Evolutionary conservation across 2,329 filamentous ascomycete genomes (phyloP), one percentile per base, ranked within the genome.

Genomic region (Sporothrix variecibatus): DNA sequence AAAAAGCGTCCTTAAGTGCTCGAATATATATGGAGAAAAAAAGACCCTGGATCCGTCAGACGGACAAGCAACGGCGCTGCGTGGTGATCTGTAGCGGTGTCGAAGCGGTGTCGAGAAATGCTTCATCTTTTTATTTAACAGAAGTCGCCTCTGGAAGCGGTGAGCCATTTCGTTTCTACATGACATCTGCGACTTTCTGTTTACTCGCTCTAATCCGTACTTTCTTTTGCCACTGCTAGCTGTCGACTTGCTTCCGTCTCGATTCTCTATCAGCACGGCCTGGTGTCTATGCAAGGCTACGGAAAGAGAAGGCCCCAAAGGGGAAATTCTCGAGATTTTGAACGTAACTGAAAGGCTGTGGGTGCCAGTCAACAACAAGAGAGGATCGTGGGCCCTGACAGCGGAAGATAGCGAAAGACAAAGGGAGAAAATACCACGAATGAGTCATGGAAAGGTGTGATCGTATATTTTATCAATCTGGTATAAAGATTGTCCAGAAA

Each of bases 1-100:
- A 9, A 28, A 34, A 56, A 56, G 51, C 23, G 20, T 23, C 60
- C 23, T 64, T 26, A 64, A 38, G 34, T 43, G 60, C 34, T 20
- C 8, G 17, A 34, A 65, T 64, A 65, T 64, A 60, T 65, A 40
- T 43, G 60, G 60, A 65, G 60, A 34, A 40, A 65, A 34, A 40
- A 65, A 43, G 60, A 65, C 60, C 60, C 60, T 65, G n/a, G 34
- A 65, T 43, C 34, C 9, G 60, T 43, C 38, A 65, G 34, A 43
- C 34, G 34, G n/a, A 65, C 38, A 15, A 7, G 34, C 60, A 34
- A 34, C 28, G 28, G 56, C 26, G 28, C 15, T 60, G 28, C 28
- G 34, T 34, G 56, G 15, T 60, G 56, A 60, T 34, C 28, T 60
- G 56, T 60, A 60, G 56, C 28, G 56, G 56, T 60, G 56, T 60